Evolutionary conservation across 208 protist species (phyloP).

Genomic region (Crithidia acanthocephali): DNA sequence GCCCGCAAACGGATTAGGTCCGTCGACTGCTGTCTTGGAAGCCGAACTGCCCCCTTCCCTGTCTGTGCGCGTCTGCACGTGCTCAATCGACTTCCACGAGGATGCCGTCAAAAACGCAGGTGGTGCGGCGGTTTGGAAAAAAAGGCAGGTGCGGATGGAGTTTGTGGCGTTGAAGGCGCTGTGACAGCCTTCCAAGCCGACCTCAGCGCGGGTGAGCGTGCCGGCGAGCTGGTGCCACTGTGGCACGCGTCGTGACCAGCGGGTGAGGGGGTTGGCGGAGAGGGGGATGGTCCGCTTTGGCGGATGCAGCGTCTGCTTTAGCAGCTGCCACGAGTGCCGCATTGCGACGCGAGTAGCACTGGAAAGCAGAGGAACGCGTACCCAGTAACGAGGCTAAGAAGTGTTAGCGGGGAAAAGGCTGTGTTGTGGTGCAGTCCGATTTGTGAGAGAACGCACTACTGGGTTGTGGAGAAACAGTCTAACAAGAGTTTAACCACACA

Average conservation of each 20-base stretch:
- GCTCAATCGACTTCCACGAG: conserved; percentile 55
- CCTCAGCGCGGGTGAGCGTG: conserved; percentile 26
- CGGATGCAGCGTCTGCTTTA: conserved; percentile 58
- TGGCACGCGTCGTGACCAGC: conserved; percentile 65
- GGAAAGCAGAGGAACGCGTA: not conserved
- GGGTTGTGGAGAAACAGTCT: too few species aligned
- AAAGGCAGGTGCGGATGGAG: conserved; percentile 77
- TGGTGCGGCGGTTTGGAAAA: conserved; percentile 66
- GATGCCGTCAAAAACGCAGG: conserved; percentile 63
- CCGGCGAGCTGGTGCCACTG: conserved; percentile 32
- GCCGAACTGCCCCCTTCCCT: not conserved
- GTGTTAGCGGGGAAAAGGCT: too few species aligned
- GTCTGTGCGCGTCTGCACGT: conserved; percentile 40
- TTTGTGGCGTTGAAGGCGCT: conserved; percentile 90
- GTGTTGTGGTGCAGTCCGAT: too few species aligned
- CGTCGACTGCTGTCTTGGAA: too few species aligned
- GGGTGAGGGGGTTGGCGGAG: conserved; percentile 61
- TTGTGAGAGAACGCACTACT: too few species aligned
- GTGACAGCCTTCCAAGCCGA: conserved; percentile 83
- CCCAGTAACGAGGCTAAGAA: too few species aligned
- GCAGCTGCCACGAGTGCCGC: not conserved
- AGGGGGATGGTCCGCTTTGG: conserved; percentile 42
- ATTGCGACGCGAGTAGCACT: not conserved
- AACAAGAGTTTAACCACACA: too few species aligned
- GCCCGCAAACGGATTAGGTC: conserved; percentile 12